Base-by-base conservation (phyloP, 768 basidiomycete species). In the Lactarius hatsudake region DNA sequence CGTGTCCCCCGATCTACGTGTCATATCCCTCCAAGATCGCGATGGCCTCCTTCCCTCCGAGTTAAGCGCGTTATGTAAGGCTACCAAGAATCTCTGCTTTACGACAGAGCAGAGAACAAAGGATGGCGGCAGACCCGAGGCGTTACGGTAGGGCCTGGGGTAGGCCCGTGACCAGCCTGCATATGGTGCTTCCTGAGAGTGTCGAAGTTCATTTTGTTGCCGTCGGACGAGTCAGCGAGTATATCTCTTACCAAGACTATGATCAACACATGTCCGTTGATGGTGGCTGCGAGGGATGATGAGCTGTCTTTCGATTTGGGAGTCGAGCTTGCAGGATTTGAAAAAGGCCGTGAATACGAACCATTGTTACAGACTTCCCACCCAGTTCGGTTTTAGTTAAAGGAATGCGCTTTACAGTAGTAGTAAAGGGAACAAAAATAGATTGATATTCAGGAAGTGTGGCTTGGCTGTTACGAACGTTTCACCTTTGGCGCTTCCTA, bases 31-130 rank as follows among this genome's bases (percentile, higher is more conserved):
- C 78, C 67, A 98, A 82, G 71, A 93, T 88, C 20, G 79, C 79
- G 69, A 92, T 86, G n/a, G 96, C 96, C n/a, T 91, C 89, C 77
- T 30, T 30, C 28, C 28, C 93, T 91, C 18, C n/a, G n/a, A n/a
- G n/a, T n/a, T n/a, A 91, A 80, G 65, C 91, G 89, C 12, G 93
- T 96, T 67, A 98, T 94, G 54, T 86, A 87, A 6, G 69, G 69
- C 89, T 94, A 69, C 61, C 32, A 60, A 23, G 51, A 58, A 26
- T 51, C n/a, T 12, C n/a, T 10, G n/a, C 23, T 51, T 26, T 13
- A 23, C 23, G 13, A 51, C 23, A 5, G n/a, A n/a, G n/a, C n/a
- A n/a, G 36, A 26, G 45, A 15, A 55, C 30, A 60, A 59, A 57
- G 4, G 20, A 55, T 55, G 54, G 18, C 32, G 18, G 12, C 8